Evolutionary conservation across 108 stramenopile species (phyloP).

Genomic region (Pseudonitzschia multistriata): DNA sequence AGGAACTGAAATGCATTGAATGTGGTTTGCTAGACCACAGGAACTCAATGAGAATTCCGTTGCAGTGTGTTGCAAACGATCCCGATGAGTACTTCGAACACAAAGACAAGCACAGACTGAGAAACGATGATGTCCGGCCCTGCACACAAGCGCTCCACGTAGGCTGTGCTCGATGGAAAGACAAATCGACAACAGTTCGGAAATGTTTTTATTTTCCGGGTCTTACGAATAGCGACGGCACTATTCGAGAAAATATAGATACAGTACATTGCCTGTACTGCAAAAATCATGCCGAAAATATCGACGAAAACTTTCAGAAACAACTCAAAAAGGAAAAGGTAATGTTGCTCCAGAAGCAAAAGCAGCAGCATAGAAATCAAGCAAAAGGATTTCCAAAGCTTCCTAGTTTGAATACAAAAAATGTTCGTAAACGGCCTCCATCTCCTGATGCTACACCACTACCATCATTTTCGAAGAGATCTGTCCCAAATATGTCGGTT

Average conservation of each 20-base stretch:
- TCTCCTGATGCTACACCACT: not conserved
- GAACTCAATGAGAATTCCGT: conserved; percentile 2
- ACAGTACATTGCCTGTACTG: conserved; percentile 9
- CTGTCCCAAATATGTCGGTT: not conserved
- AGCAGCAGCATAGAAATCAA: not conserved
- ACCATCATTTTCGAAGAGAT: not conserved
- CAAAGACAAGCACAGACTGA: conserved; percentile 4
- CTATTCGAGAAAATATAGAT: not conserved
- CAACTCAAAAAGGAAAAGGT: not conserved
- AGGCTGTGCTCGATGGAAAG: conserved; percentile 14
- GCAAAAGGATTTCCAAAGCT: not conserved
- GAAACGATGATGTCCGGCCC: not conserved
- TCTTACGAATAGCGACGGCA: not conserved
- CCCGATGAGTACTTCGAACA: conserved; percentile 14
- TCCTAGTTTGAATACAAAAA: not conserved
- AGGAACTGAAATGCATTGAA: not conserved
- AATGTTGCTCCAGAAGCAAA: not conserved
- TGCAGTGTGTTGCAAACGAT: conserved; percentile 14
- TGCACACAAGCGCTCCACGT: conserved; percentile 10
- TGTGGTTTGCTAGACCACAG: conserved; percentile 6
- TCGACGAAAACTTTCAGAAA: conserved; percentile 5
- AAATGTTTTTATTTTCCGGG: conserved; percentile 9
- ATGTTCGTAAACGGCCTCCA: not conserved
- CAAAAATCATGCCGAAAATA: conserved; percentile 11
- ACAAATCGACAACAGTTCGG: not conserved